phyloP scores from a whole-genome alignment of 2,329 filamentous ascomycete genomes.

The Pseudogymnoascus sp. region DNA sequence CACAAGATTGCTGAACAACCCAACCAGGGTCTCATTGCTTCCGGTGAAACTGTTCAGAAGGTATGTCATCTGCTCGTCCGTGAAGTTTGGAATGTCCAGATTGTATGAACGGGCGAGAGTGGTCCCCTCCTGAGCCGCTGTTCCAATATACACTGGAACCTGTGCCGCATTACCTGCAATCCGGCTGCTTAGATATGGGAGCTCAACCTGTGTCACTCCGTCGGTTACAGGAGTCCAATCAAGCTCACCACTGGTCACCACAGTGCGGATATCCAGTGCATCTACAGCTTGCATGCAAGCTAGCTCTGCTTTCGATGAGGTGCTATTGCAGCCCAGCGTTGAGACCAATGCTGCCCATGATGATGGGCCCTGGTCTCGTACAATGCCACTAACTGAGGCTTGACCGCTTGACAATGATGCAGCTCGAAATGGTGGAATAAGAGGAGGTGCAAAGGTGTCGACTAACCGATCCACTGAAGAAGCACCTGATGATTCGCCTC shows the following conservation, averaged over 20 bases:
- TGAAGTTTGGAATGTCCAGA: background rate
- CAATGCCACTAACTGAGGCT: background rate
- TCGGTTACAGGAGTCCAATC: background rate
- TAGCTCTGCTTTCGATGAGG: background rate
- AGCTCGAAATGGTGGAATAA: slow-evolving; percentile 10
- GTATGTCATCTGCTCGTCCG: background rate
- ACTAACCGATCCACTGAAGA: slow-evolving; percentile 16
- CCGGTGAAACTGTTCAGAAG: background rate
- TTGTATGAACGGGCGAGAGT: background rate
- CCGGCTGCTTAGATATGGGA: background rate
- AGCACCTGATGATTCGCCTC: slow-evolving; percentile 46
- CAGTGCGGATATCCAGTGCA: background rate
- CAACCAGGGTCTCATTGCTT: background rate
- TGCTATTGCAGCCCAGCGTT: background rate
- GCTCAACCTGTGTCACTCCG: background rate
- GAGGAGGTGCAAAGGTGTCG: background rate
- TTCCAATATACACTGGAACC: background rate
- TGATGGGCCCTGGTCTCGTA: background rate
- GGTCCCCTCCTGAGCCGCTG: background rate
- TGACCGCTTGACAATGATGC: background rate
- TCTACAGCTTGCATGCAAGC: background rate
- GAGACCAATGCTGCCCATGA: background rate
- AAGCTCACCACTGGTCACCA: background rate
- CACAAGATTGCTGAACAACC: background rate
- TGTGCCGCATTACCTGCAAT: background rate